Percentiles rank a stretch among this genome's conserved stretches.
phyloP scores from a whole-genome alignment of 139 green algal species.

The Haematococcus sp. region DNA sequence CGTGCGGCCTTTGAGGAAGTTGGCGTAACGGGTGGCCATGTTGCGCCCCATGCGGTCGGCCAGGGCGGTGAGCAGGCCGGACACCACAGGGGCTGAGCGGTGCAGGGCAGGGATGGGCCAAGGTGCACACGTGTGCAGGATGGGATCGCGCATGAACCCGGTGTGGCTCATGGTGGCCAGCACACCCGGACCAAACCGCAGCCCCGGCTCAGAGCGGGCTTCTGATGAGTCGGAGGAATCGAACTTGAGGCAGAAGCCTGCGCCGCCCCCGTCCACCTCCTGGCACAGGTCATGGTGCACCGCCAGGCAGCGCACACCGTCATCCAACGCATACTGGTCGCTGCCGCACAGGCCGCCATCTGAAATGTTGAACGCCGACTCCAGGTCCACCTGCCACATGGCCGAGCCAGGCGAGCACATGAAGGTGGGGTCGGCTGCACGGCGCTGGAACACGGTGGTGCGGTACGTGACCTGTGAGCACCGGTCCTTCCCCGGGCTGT shows the following conservation, averaged over 20 bases:
- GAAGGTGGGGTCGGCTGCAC: too few species aligned
- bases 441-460: too few species aligned
- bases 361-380: not conserved
- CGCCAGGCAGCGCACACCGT: not conserved
- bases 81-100: not conserved
- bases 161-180: not conserved
- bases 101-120: constrained; percentile 1
- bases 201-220: not conserved
- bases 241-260: constrained; percentile 1
- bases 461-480: not conserved
- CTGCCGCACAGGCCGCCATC: not conserved
- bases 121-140: not conserved
- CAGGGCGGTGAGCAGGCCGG: constrained; percentile 2
- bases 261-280: constrained; percentile 5
- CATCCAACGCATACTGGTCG: not conserved
- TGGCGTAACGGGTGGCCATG: not conserved
- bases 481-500: not conserved
- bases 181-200: not conserved
- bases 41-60: not conserved
- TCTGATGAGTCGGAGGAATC: not conserved
- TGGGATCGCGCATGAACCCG: not conserved
- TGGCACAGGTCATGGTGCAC: constrained; percentile 5
- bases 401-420: not conserved
- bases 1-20: not conserved
- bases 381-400: not conserved